Conservation (phyloP, 2,329 filamentous ascomycete genomes). For the Claviceps fusiformis region DNA sequence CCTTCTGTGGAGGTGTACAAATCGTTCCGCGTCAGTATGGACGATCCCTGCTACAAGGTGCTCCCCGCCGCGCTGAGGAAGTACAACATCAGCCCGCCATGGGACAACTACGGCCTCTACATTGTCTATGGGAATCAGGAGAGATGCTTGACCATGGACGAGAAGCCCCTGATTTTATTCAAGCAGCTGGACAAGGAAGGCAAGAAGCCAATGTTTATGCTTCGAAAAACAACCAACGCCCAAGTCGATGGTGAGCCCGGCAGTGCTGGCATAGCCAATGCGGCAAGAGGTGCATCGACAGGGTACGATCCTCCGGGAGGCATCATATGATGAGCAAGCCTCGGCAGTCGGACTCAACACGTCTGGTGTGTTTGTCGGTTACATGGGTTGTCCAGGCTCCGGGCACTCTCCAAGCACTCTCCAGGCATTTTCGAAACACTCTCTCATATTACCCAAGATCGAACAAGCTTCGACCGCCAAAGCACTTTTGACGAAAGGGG, state of each 20-base stretch:
- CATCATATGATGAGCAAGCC: constrained; percentile 33
- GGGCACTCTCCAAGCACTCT: no score
- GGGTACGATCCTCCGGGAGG: constrained; percentile 46
- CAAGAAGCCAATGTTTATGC: constrained; percentile 98
- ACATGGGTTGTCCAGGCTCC: no score
- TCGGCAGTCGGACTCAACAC: not conserved
- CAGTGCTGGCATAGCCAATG: constrained; percentile 37
- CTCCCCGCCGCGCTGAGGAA: constrained; percentile 90
- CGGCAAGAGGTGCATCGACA: constrained; percentile 28
- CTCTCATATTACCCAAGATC: no score
- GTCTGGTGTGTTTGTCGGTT: not conserved
- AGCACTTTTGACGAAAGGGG: no score
- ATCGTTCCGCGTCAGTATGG: constrained; percentile 93
- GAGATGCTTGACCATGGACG: constrained; percentile 77
- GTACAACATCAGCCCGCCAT: constrained; percentile 96
- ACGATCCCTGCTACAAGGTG: constrained; percentile 95
- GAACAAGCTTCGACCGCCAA: no score
- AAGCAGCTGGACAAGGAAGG: constrained; percentile 96
- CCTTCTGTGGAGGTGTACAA: constrained; percentile 91
- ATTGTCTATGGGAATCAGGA: constrained; percentile 99
- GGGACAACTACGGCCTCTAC: constrained; percentile 93
- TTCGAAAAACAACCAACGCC: constrained; percentile 53
- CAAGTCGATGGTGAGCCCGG: constrained; percentile 39
- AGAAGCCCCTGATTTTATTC: constrained; percentile 89
- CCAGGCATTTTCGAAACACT: no score